Base-by-base conservation (phyloP, 176 grass and related monocot species). In the Neostapfia colusana region DNA sequence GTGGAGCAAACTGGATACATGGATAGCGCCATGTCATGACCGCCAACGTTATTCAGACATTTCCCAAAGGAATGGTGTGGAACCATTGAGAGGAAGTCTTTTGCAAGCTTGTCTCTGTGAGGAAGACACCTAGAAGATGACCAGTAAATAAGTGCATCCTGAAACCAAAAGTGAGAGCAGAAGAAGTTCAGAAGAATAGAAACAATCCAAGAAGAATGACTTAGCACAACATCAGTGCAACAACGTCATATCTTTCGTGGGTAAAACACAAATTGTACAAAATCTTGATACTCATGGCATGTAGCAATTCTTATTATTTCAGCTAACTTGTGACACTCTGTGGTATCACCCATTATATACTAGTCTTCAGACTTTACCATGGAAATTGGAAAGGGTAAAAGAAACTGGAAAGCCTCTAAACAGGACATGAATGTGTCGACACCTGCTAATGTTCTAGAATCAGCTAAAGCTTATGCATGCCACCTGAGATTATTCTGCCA, bases 111-210 rank as follows among this genome's bases (percentile, higher is more conserved):
- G 72, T 88, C 78, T 86, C 90, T 89, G 18, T 87, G 74, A 63
- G 74, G 83, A 75, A 93, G 88, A 77, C 93, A 97, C 81, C 88
- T 90, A 53, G 93, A 97, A 71, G 93, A 97, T 56, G 93, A 97
- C 93, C 93, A 97, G 60, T 97, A 97, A 84, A 97, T 83, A 71
- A 97, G 83, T 57, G 78, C 68, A 67, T 93, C 93, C 93, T 97
- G 83, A 82, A 55, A 84, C 5, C 55, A 79, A 28, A 82, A 18
- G 72, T 73, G 23, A 69, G 75, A 61, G 60, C 18, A 82, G 43
- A 28, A 81, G 41, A 35, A 80, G 10, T 50, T 84, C 39, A 71
- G 23, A 63, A 14, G 56, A 75, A 58, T 85, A 60, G 63, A 76
- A 82, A 2, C 48, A 21, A 9, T 78, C 10, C 28, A 42, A 79